Base-by-base conservation (phyloP, 176 grass and related monocot species). In the Aegilops umbellulata region DNA sequence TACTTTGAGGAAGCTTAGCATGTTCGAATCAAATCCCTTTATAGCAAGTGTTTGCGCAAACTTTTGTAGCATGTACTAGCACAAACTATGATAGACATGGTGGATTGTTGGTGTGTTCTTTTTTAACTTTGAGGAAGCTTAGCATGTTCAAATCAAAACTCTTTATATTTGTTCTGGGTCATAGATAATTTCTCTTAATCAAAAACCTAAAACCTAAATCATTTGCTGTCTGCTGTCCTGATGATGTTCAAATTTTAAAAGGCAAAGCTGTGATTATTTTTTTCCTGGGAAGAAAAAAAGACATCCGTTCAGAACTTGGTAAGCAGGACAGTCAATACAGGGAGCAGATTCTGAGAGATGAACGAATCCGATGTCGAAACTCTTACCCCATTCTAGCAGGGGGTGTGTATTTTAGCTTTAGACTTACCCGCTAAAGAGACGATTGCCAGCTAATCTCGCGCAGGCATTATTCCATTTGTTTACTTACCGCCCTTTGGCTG, bases 391-490 rank as follows among this genome's bases (percentile, higher is more conserved):
- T 41, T 88, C 85, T 88, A 88, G 70, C 72, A 76, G 85, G 88
- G 88, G 74, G n/a, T 83, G 83, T 86, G 78, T 80, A 86, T 85
- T 88, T 88, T 80, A 84, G 84, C 83, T 93, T 77, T 76, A 88
- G 82, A 65, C 65, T 77, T 83, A 57, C 66, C 82, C 92, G 62
- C 83, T 83, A 93, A 90, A 85, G 80, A 86, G 82, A 93, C 86
- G 86, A 82, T 83, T 90, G 92, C 88, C 92, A 90, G 83, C 92
- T 86, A 88, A 86, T 86, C 79, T 69, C 74, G 76, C 16, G 74
- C 88, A 93, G 86, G 63, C 86, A 78, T 71, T 88, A 86, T 70
- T 90, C 67, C 82, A 65, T 93, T 90, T 80, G 74, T 93, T 93
- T 88, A 88, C 74, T 76, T 77, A 35, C 79, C 74, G 66, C 62